A percentile compares a stretch with the other conserved stretches of the same genome.
phyloP scores from a whole-genome alignment of 768 basidiomycete genomes.

The Mycena capillaripes region DNA sequence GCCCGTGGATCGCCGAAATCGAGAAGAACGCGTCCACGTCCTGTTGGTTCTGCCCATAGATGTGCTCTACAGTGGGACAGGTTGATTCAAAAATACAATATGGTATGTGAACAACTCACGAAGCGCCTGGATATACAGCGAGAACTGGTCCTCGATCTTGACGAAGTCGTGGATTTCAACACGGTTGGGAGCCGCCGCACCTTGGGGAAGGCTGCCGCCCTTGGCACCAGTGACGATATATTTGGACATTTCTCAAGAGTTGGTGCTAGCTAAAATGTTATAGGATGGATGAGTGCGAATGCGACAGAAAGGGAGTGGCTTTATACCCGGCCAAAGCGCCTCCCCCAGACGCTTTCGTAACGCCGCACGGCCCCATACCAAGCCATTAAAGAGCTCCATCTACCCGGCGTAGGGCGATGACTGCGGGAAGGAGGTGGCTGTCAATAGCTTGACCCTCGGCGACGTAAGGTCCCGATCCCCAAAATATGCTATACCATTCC shows the following conservation, averaged over 20 bases:
- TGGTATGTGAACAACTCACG: conserved; percentile 46
- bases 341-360: no score
- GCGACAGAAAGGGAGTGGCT: no score
- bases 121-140: conserved; percentile 66
- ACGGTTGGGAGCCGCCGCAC: conserved; percentile 49
- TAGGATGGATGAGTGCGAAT: no score
- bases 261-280: neutral
- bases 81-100: neutral
- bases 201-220: conserved; percentile 30
- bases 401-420: no score
- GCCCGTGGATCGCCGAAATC: conserved; percentile 66
- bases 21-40: conserved; percentile 56
- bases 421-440: no score
- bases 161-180: conserved; percentile 61
- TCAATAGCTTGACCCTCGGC: no score
- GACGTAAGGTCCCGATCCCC: no score
- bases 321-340: no score
- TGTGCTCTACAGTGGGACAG: conserved; percentile 42
- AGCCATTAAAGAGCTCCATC: no score
- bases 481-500: no score
- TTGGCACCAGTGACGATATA: conserved; percentile 36
- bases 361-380: no score
- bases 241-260: conserved; percentile 28
- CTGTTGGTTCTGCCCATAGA: conserved; percentile 47
- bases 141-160: conserved; percentile 59